Base-by-base conservation (phyloP, 2,329 filamentous ascomycete species). In the Paraconiothyrium brasiliense region DNA sequence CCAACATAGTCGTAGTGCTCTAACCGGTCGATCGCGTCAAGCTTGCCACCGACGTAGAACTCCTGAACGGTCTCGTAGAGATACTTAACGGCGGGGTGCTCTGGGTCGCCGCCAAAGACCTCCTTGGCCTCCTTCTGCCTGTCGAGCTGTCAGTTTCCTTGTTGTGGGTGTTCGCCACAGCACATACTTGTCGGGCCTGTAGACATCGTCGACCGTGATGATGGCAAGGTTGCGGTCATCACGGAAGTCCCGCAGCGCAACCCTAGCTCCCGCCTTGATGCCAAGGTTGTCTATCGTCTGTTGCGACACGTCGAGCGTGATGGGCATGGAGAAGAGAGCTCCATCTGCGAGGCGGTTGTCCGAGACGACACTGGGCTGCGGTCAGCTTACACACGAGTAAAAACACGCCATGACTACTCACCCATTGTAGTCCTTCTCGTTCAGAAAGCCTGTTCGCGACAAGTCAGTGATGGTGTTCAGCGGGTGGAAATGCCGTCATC, bases 1-100 rank as follows among this genome's bases (percentile, higher is more conserved):
- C 92, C 95, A 71, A 98, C 92, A 84, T 98, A 98, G 84, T 99
- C 95, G 85, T 99, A 99, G 86, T 99, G 95, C 84, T 96, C 93
- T 64, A 97, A 87, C 71, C 93, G 91, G 87, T 94, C 94, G 79
- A 99, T 90, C 65, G 95, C 95, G 79, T 98, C 92, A 67, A 99
- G 84, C 88, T 96, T 97, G 79, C 95, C 95, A 78, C 95, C 95
- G 65, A 99, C 87, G 81, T 98, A 98, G 81, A 90, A 96, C 63
- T 97, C 93, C 74, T 92, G 85, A 65, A 91, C 90, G 41, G 89
- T 90, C 75, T 89, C 86, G 84, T 90, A 90, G 65, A 99, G 89
- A 84, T 96, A 95, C 82, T 91, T 92, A 80, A 98, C 87, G 64
- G 95, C 95, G 46, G 95, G 95, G 83, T 97, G 94, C 71, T 92